phyloP scores from a whole-genome alignment of 176 grass and related monocot genomes.

The Cenchrus fungigraminus region DNA sequence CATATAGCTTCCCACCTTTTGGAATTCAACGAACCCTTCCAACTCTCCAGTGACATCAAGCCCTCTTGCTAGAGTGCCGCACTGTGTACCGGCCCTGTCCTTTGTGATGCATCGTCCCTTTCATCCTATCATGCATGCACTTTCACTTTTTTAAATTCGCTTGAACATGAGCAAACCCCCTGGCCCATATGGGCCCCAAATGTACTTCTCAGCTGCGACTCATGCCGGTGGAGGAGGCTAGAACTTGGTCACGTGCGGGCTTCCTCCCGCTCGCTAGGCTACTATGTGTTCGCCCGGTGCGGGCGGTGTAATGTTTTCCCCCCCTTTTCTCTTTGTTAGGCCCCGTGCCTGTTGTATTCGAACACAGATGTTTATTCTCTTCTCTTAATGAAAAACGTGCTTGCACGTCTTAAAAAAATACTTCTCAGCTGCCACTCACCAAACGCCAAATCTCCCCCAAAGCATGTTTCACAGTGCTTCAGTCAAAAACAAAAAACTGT shows the following conservation, averaged over 20 bases:
- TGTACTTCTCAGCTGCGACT: conserved; percentile 28
- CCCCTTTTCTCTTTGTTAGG: too few relatives aligned
- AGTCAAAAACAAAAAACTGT: conserved; percentile 37
- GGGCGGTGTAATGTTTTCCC: too few relatives aligned
- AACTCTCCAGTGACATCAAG: conserved; percentile 28
- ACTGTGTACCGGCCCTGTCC: not conserved
- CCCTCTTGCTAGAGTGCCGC: not conserved
- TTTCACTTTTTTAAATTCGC: conserved; percentile 28
- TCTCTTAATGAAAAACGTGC: too few relatives aligned
- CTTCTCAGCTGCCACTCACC: conserved; percentile 34
- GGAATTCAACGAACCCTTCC: conserved; percentile 7
- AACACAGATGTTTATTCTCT: too few relatives aligned
- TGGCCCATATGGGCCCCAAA: conserved; percentile 17
- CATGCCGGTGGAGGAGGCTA: too few relatives aligned
- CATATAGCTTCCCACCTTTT: not conserved
- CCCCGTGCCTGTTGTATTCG: too few relatives aligned
- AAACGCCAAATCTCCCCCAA: conserved; percentile 28
- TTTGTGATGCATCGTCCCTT: not conserved
- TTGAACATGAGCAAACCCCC: not conserved
- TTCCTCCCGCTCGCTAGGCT: too few relatives aligned
- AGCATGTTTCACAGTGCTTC: conserved; percentile 3
- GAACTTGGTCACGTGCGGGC: too few relatives aligned
- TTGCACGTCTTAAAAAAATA: not conserved
- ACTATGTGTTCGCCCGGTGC: too few relatives aligned
- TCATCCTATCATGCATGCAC: conserved; percentile 25